Evolutionary conservation across 495 filamentous ascomycete species (phyloP).

Genomic region (Glonium stellatum): DNA sequence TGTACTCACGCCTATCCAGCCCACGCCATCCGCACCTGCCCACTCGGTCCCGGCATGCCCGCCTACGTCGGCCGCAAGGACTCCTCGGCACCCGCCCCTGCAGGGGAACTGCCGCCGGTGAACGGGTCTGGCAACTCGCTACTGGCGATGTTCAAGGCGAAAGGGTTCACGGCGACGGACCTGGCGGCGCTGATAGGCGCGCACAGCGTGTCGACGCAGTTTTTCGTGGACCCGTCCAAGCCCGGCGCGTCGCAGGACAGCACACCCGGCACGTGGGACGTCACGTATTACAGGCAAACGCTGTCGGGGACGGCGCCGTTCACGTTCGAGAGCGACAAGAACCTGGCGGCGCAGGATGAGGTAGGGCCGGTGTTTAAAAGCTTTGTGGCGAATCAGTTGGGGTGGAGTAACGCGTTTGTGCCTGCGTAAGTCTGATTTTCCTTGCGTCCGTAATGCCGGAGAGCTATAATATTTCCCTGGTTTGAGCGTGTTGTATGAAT

Average conservation of each 20-base stretch:
- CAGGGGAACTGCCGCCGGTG: constrained; percentile 18
- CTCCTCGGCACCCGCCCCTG: constrained; percentile 14
- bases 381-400: constrained; percentile 22
- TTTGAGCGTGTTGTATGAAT: too few relatives aligned
- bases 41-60: constrained; percentile 19
- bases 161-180: constrained; percentile 27
- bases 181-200: constrained; percentile 29
- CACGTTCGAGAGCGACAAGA: constrained; percentile 22
- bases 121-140: constrained; percentile 4
- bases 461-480: too few relatives aligned
- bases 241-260: constrained; percentile 22
- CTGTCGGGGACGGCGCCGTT: constrained; percentile 18
- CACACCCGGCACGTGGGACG: constrained; percentile 29
- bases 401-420: constrained; percentile 26
- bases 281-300: constrained; percentile 22
- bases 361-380: constrained; percentile 2
- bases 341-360: constrained; percentile 12
- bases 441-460: too few relatives aligned
- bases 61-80: constrained; percentile 28
- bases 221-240: constrained; percentile 12
- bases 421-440: constrained; percentile 9
- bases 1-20: constrained; percentile 14
- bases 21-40: constrained; percentile 27
- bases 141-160: constrained; percentile 23
- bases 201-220: constrained; percentile 22